Base-by-base conservation (phyloP, 2,329 filamentous ascomycete species). In the Venturia effusa region DNA sequence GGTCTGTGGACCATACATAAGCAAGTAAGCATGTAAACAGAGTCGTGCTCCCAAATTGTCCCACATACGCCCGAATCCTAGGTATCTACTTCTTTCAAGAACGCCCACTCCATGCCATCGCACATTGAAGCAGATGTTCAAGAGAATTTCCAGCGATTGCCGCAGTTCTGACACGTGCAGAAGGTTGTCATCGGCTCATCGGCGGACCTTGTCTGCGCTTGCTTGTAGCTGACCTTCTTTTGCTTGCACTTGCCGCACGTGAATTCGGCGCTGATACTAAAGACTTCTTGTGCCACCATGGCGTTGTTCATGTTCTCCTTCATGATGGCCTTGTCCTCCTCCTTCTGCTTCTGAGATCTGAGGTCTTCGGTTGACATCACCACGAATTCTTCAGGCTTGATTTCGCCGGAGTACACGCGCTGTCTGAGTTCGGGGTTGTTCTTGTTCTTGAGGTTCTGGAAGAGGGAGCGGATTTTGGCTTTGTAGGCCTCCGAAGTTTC, bases 291-390 rank as follows among this genome's bases (percentile, higher is more conserved):
- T 64, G 93, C 90, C 13, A 96, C 92, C 86, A 97, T 95, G 1
- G 94, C 91, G 76, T 93, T 91, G 80, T 92, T 92, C 89, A 97
- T 92, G 77, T 99, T 99, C 77, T 97, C 91, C 77, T 89, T 86
- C 73, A 92, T 83, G 61, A 96, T 82, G 74, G 86, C 85, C 69
- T 84, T 79, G 69, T 97, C 92, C 72, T 88, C 84, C 70, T 85
- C 85, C 66, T 87, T 85, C 76, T 90, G 88, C 75, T 94, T 87
- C 61, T 87, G 88, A 59, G 89, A 94, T 79, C 95, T 95, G 73
- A 99, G 84, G 75, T 97, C 93, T 64, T 96, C 89, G 70, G 90
- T 87, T 10, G 86, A 84, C 94, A 99, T 96, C 70, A 80, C 79
- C 64, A 96, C 92, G 70, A 99, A 95, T 41, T 81, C 80, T 2